Evolutionary conservation across 2,329 filamentous ascomycete genomes (phyloP).

Genomic region (Beauveria rudraprayagi): DNA sequence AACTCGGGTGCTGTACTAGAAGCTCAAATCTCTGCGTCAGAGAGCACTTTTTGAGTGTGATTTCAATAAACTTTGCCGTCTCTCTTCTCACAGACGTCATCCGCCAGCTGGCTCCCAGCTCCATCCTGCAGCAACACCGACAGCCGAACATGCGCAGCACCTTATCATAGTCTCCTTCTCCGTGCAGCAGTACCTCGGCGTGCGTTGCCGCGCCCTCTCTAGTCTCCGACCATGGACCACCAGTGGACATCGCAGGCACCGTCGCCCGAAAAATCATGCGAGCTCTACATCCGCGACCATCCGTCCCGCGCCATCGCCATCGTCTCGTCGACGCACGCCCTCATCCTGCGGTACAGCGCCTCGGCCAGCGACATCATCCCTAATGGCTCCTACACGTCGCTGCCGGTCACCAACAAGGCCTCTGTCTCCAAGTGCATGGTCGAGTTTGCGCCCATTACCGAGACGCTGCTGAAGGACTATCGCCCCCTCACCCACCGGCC

Average conservation of each 20-base stretch:
- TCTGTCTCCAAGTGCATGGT: constrained; percentile 68
- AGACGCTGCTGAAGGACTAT: constrained; percentile 66
- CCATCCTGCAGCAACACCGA: background rate
- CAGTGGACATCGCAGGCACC: constrained; percentile 40
- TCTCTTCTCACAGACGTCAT: constrained; percentile 7
- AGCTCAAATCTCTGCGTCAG: too few relatives aligned
- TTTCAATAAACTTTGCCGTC: background rate
- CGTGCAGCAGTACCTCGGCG: background rate
- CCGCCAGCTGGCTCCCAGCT: background rate
- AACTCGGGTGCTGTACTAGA: too few relatives aligned
- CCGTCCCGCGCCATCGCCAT: constrained; percentile 84
- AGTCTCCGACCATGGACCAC: constrained; percentile 38
- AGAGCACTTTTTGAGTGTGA: background rate
- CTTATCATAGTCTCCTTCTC: background rate
- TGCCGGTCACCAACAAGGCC: constrained; percentile 37
- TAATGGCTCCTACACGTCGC: constrained; percentile 51
- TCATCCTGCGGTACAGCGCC: constrained; percentile 75
- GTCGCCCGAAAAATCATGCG: constrained; percentile 55
- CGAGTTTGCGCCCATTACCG: constrained; percentile 63
- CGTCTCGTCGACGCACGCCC: constrained; percentile 66
- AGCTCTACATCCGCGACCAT: constrained; percentile 77
- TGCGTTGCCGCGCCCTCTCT: background rate
- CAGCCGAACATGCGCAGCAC: background rate
- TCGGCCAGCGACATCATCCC: constrained; percentile 51
- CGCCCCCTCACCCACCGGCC: constrained; percentile 64